These are phyloP conservation scores for Williopsis jadinii DNA, from an alignment of 1,139 yeast species.

Conservation along the genomic window DNA sequence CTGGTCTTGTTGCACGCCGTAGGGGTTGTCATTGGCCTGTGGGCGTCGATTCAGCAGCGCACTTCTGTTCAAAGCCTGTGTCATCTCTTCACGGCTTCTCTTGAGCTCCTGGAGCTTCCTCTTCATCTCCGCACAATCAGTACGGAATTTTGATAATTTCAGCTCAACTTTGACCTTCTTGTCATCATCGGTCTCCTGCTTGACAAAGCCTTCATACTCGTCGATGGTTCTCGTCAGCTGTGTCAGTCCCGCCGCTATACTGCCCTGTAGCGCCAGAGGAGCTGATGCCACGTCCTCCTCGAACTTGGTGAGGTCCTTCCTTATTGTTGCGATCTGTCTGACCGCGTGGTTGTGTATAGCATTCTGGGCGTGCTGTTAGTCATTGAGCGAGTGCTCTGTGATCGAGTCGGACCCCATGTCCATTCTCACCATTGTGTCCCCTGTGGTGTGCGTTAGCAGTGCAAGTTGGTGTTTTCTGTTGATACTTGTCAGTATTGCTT, in stretches of 20 bases:
- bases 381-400: background rate
- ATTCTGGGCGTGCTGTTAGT: conserved; percentile 29
- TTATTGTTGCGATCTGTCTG: conserved; percentile 70
- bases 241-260: conserved; percentile 76
- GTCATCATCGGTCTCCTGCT: conserved; percentile 51
- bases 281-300: conserved; percentile 61
- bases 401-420: background rate
- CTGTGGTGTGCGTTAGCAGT: too few species aligned
- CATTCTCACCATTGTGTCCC: too few species aligned
- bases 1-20: conserved; percentile 14
- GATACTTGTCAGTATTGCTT: too few species aligned
- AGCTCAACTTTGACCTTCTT: conserved; percentile 56
- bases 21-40: conserved; percentile 25
- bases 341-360: conserved; percentile 84
- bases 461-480: too few species aligned
- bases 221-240: conserved; percentile 69
- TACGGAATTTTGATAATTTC: conserved; percentile 53
- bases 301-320: conserved; percentile 60
- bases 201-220: conserved; percentile 63
- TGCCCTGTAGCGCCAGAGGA: conserved; percentile 75
- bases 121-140: conserved; percentile 50
- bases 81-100: conserved; percentile 52
- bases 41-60: conserved; percentile 50
- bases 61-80: conserved; percentile 47
- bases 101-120: conserved; percentile 58